Evolutionary conservation across 306 rosid genomes (phyloP), one percentile per base, ranked within the genome.

Genomic region (Vigna radiata): DNA sequence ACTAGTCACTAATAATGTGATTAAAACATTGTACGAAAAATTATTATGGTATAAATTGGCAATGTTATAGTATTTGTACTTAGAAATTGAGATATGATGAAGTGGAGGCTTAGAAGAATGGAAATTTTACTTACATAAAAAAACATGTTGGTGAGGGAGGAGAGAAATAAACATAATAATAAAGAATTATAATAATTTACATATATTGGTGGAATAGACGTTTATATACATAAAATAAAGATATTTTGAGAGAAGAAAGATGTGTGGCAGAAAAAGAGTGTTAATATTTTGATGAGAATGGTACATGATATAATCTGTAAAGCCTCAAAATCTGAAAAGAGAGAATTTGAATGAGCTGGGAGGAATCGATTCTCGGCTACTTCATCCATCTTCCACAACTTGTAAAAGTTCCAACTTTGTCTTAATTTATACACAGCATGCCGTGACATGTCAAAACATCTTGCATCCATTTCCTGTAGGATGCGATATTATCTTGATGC

Each of bases 381-480:
- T 74, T 23, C 44, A 39, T 39, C 44, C 8, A 68, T 68, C 33
- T 4, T 19, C 33, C 36, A 25, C 76, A 49, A 80, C 17, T 76
- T 76, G 82, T 65, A 49, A 80, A 68, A 62, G 66, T 70, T n/a
- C 19, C 47, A 1, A 49, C 29, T 46, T 23, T 65, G 56, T 64
- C 17, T 54, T 79, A 53, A 41, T 73, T 50, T 2, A 2, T 59
- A 75, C 63, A 68, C 16, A 65, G 77, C 82, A 80, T 80, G 73
- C 37, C 71, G 29, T 31, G 59, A 81, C 83, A 67, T 72, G 83
- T 78, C 75, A 43, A 77, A 59, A 66, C 80, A 67, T 36, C 72
- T 46, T 56, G 50, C 66, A 43, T 66, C 73, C 52, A 31, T 66
- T 70, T 23, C 6, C 53, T 39, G 11, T 29, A 50, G 46, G 71